Conservation (phyloP, 2,329 filamentous ascomycete species). For the Rhexocercosporidium sp. region DNA sequence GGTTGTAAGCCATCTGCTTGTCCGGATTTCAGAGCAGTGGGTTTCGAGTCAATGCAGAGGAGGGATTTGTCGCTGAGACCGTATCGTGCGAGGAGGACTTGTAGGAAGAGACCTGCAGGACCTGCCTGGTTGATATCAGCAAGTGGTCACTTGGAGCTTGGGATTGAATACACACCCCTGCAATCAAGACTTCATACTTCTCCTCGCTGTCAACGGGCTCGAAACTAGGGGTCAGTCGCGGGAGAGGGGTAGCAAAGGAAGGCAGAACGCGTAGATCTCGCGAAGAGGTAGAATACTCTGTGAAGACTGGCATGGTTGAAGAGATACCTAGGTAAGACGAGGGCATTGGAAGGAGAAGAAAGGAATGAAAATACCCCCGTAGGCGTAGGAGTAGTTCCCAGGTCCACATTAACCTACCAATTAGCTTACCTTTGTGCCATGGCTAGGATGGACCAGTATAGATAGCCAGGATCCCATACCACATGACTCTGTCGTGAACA, state of each 20-base stretch:
- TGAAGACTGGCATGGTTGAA: conserved; percentile 46
- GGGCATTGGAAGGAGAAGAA: not conserved
- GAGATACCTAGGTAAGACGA: not conserved
- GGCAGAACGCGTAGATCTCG: conserved; percentile 48
- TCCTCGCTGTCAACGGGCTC: conserved; percentile 32
- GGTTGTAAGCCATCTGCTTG: conserved; percentile 68
- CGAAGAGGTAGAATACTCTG: conserved; percentile 42
- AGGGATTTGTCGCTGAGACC: conserved; percentile 46
- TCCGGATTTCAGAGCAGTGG: conserved; percentile 49
- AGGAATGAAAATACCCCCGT: not conserved
- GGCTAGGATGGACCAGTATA: not conserved
- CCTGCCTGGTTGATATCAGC: conserved; percentile 42
- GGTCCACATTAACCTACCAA: not conserved
- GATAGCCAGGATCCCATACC: not conserved
- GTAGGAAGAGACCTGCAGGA: conserved; percentile 49
- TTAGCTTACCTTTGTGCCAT: not conserved
- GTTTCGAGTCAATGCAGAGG: conserved; percentile 49
- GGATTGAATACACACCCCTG: conserved; percentile 40
- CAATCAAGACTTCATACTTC: conserved; percentile 49
- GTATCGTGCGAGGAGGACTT: conserved; percentile 49
- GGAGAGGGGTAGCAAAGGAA: conserved; percentile 47
- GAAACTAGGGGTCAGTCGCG: conserved; percentile 41
- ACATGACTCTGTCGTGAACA: conserved; percentile 3
- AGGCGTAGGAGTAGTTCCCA: not conserved
- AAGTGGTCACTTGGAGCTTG: not conserved